Base-by-base conservation (phyloP, 2,329 filamentous ascomycete species). In the Arthroderma sp. region DNA sequence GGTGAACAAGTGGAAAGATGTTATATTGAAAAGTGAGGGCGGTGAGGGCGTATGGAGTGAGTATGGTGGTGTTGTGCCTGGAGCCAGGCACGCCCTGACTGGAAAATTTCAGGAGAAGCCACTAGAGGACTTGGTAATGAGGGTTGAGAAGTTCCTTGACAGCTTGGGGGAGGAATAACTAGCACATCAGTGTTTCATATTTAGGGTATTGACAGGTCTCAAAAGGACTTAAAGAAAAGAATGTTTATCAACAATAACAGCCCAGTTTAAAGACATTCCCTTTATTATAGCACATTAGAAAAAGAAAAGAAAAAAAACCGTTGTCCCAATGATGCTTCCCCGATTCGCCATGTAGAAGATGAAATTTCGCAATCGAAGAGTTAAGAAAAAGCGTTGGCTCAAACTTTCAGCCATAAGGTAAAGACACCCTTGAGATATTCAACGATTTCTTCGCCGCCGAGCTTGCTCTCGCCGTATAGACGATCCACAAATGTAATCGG, bases 401-500 rank as follows among this genome's bases (percentile, higher is more conserved):
- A 87, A 50, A 87, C 83, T 69, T 81, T 85, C 58, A 84, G 66
- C 83, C 84, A 91, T 55, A 91, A 65, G 50, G 68, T 77, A 51
- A 88, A 63, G 33, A 91, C 82, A 3, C 84, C 85, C 72, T 94
- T 94, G 42, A 87, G 80, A 64, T 96, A 98, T 67, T 95, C 85
- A 45, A 93, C 85, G 67, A 98, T 95, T 74, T 98, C 91, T 59
- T 88, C 83, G 1, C 85, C 86, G 27, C 89, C 88, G 43, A 98
- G 73, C 74, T 96, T 98, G 61, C 81, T 87, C 70, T 94, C 89
- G 30, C 91, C 91, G 62, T 94, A 98, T 39, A 98, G 66, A 46
- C 91, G 79, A 64, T 98, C 93, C 36, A 96, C 91, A 63, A 98
- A 98, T 27, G 78, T 85, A 54, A 98, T 98, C 8, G 91, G 91